These are phyloP conservation scores for Alternaria panax DNA, from an alignment of 2,329 filamentous ascomycete genomes.

Conservation along the genomic window DNA sequence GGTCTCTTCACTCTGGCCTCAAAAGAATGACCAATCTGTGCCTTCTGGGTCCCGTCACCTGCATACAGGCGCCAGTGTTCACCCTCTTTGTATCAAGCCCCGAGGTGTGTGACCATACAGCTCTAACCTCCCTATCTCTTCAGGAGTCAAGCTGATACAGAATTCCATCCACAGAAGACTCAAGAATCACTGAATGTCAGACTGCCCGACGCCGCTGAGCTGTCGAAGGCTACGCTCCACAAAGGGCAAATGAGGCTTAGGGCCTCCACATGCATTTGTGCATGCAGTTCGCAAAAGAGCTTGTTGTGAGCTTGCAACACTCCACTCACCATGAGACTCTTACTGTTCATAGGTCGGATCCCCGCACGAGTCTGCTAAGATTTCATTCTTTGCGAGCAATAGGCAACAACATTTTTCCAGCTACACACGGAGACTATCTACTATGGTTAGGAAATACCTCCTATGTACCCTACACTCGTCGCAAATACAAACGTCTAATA, in stretches of 20 bases:
- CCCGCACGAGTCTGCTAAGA: constrained; percentile 2
- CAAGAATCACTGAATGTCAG: constrained; percentile 9
- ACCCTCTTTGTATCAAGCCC: constrained; percentile 20
- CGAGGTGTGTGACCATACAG: constrained; percentile 13
- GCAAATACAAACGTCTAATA: constrained; percentile 18
- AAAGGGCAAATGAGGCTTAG: neutral
- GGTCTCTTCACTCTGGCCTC: constrained; percentile 34
- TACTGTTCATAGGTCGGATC: constrained; percentile 6
- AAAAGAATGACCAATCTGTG: constrained; percentile 23
- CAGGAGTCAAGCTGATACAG: constrained; percentile 6
- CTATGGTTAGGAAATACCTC: constrained; percentile 3
- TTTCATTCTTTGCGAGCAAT: neutral
- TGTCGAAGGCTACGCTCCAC: constrained; percentile 15
- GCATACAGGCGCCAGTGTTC: constrained; percentile 29
- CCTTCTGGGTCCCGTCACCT: constrained; percentile 22
- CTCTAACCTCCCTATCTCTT: constrained; percentile 8
- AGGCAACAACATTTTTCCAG: neutral
- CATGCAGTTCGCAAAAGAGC: neutral
- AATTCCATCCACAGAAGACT: neutral
- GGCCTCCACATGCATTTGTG: constrained; percentile 1
- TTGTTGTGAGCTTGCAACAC: constrained; percentile 3
- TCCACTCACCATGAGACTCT: neutral
- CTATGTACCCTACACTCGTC: neutral
- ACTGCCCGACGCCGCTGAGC: constrained; percentile 18
- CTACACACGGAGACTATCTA: neutral